These are phyloP conservation scores for Ogataea allantospora DNA, from an alignment of 805 yeast species.

Conservation along the genomic window DNA sequence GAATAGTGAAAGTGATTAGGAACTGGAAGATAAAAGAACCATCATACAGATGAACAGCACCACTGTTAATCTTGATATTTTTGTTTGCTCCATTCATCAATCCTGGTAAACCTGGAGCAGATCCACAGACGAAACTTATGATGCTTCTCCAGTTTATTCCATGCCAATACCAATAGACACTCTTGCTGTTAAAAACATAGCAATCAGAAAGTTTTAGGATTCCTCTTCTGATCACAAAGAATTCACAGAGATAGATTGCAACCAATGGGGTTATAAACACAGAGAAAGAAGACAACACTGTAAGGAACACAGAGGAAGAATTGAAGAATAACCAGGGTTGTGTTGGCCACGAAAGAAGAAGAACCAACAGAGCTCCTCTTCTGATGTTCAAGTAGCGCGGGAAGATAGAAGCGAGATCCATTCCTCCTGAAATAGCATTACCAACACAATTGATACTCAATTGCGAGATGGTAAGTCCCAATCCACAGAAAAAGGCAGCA, in stretches of 20 bases:
- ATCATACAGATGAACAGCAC: conserved; percentile 41
- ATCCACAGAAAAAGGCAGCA: conserved; percentile 46
- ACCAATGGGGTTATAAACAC: conserved; percentile 41
- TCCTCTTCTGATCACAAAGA: conserved; percentile 38
- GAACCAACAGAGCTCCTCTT: conserved; percentile 45
- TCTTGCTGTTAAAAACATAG: conserved; percentile 31
- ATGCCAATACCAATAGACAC: conserved; percentile 36
- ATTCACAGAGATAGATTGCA: conserved; percentile 39
- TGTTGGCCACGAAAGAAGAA: conserved; percentile 35
- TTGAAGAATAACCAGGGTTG: conserved; percentile 44
- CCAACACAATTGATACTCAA: conserved; percentile 39
- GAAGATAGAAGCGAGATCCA: conserved; percentile 47
- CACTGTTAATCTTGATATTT: conserved; percentile 27
- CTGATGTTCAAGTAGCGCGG: conserved; percentile 44
- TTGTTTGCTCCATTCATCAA: conserved; percentile 33
- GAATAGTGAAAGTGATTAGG: conserved; percentile 37
- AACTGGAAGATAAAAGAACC: conserved; percentile 45
- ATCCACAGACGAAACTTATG: conserved; percentile 38
- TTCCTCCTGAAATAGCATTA: conserved; percentile 48
- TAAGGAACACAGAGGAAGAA: conserved; percentile 35
- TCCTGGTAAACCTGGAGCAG: conserved; percentile 53
- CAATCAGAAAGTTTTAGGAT: conserved; percentile 41
- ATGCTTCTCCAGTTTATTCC: conserved; percentile 46
- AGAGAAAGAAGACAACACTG: conserved; percentile 31
- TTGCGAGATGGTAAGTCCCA: conserved; percentile 38